Base-by-base conservation (phyloP, 75 land plant genomes). In the Pseudotsuga menziesii region DNA sequence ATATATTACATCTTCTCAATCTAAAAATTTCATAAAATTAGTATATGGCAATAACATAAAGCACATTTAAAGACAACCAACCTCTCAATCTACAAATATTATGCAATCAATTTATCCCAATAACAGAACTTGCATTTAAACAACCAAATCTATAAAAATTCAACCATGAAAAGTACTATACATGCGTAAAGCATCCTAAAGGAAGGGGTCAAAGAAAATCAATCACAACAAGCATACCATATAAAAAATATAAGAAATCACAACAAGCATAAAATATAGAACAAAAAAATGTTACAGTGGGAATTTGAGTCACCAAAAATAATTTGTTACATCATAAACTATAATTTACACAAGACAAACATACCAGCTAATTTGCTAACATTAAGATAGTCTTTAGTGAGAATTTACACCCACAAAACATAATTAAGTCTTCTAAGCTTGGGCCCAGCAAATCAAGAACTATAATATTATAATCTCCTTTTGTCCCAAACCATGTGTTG, bases 321-420 rank as follows among this genome's bases (percentile, higher is more conserved):
- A 8, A 48, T 48, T 48, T 48, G 54, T 48, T 48, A 48, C 11
- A 48, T 48, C 54, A 48, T 12, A 48, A 48, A 48, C 9, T 48
- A 9, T 48, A 9, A 48, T 48, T 48, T 9, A 48, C 61, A 60
- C 61, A 60, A 60, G 5, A 5, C 23, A 73, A 8, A 48, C 75
- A 27, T 87, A 95, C 97, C 98, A 95, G 92, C 76, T 93, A 96
- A 80, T 95, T 96, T 54, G 98, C 98, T 62, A 95, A 76, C 97
- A 93, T 93, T 64, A 95, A 77, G 59, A 93, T 96, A 0, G 96
- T 91, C 89, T 95, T 95, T 80, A 95, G 69, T 3, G 98, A 91
- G 36, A 95, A 93, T 77, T 85, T 93, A 75, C 92, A 82, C 32
- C 93, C 91, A 84, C 94, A 95, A 75, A 91, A 95, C 57, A 91